Conservation (phyloP, 768 basidiomycete genomes). For the Agrocybe chaxingu region DNA sequence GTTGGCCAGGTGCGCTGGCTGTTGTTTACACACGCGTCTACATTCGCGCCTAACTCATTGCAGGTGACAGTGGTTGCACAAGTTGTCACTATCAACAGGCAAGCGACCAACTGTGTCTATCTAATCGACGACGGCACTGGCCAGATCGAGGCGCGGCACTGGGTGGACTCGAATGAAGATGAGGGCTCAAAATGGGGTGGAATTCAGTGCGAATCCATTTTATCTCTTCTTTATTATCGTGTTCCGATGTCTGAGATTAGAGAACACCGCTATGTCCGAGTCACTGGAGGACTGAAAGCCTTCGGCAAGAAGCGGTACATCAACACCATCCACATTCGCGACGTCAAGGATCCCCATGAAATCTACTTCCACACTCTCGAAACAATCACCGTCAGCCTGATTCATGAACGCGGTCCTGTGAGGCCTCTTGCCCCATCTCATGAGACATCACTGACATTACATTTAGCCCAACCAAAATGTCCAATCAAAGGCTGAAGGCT, state of each 20-base stretch:
- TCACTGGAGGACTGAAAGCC: constrained; percentile 77
- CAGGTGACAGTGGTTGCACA: constrained; percentile 34
- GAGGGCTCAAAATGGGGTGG: constrained; percentile 47
- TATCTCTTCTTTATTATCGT: background rate
- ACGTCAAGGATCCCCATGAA: constrained; percentile 69
- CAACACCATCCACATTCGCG: constrained; percentile 71
- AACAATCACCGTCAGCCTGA: constrained; percentile 63
- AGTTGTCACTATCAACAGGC: constrained; percentile 62
- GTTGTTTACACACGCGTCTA: background rate
- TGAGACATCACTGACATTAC: background rate
- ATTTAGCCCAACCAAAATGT: constrained; percentile 5
- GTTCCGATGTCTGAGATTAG: constrained; percentile 33
- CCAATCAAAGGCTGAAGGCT: constrained; percentile 1
- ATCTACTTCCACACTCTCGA: constrained; percentile 81
- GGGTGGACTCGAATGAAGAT: constrained; percentile 70
- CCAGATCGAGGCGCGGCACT: constrained; percentile 71
- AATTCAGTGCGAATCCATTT: constrained; percentile 35
- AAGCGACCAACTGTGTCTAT: constrained; percentile 81
- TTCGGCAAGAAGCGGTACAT: constrained; percentile 83
- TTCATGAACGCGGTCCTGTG: constrained; percentile 65
- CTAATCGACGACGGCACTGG: constrained; percentile 86
- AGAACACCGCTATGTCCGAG: constrained; percentile 73
- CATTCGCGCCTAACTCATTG: background rate
- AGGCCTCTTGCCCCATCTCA: constrained; percentile 17
- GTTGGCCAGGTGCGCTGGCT: constrained; percentile 63